Base-by-base conservation (phyloP, 768 basidiomycete species). In the Tylopilus plumbeoviolaceoides region DNA sequence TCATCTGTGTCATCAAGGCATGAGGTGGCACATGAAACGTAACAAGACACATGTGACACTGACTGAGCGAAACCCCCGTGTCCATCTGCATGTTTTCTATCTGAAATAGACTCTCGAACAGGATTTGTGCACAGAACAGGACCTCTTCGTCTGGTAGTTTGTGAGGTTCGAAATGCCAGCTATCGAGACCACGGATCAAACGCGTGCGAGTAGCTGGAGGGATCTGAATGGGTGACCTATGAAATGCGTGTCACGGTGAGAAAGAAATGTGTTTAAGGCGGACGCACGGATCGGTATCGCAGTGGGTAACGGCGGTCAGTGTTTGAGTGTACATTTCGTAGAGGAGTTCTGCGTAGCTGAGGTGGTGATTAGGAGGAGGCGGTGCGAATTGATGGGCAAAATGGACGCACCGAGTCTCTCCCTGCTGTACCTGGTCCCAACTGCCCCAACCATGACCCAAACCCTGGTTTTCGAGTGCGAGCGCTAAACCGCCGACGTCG, bases 131-230 rank as follows among this genome's bases (percentile, higher is more conserved):
- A 62, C 90, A 93, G 20, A 84, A 80, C 14, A 91, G 74, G 11
- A 92, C 77, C 69, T 98, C 91, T 48, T 89, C 87, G 49, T 91
- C 84, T 20, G 84, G 79, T 35, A 97, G 80, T 36, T 78, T 78
- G 70, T 90, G 85, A 5, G 95, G 94, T 64, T 97, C 88, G 66
- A 98, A 99, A 58, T 87, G 74, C 95, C 95, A 99, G 12, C 76
- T 78, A 53, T 87, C 83, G 14, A 97, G 76, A 0, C 77, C 74
- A 20, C 72, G 66, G 59, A 95, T 86, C 45, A 97, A 78, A 23
- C 81, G 76, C 20, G 68, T 65, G 55, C 91, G 81, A 30, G 77
- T 79, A 18, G 73, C 73, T 35, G 68, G 65, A 28, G 80, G 69
- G 23, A 80, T 71, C 53, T 78, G 70, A 40, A 78, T 69, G 20